Conservation (phyloP, 345 rosid species). For the Populus deltoides region DNA sequence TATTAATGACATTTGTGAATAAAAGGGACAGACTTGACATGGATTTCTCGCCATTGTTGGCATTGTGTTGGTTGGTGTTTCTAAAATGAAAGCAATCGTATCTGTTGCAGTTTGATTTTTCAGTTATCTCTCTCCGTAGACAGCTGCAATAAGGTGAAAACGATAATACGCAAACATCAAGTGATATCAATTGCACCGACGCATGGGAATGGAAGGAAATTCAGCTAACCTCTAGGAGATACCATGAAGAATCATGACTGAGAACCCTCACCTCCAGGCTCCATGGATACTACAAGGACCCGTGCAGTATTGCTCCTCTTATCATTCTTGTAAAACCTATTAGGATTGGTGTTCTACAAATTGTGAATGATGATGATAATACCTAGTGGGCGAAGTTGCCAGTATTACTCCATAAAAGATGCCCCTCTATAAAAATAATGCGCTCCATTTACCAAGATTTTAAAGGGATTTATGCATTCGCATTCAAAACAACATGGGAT, state of each 20-base stretch:
- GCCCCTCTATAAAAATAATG: not conserved
- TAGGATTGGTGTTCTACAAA: too few species aligned
- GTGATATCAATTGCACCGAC: too few species aligned
- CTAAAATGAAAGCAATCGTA: not conserved
- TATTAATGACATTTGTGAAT: constrained; percentile 20
- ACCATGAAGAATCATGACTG: not conserved
- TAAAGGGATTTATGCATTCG: too few species aligned
- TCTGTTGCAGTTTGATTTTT: not conserved
- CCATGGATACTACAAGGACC: not conserved
- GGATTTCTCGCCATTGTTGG: not conserved
- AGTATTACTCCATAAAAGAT: not conserved
- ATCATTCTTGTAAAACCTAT: too few species aligned
- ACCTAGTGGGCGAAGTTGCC: not conserved
- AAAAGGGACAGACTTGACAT: constrained; percentile 22
- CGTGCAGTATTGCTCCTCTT: too few species aligned
- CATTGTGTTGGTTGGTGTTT: not conserved
- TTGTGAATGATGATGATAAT: not conserved
- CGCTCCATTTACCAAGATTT: not conserved
- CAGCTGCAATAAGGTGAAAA: not conserved
- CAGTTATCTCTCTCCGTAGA: not conserved
- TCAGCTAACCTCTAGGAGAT: not conserved
- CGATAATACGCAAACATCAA: too few species aligned
- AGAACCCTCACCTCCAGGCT: not conserved
- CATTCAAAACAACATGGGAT: too few species aligned
- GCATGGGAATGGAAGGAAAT: not conserved